Conservation (phyloP, 495 filamentous ascomycete genomes). For the Penicillium pulvis region DNA sequence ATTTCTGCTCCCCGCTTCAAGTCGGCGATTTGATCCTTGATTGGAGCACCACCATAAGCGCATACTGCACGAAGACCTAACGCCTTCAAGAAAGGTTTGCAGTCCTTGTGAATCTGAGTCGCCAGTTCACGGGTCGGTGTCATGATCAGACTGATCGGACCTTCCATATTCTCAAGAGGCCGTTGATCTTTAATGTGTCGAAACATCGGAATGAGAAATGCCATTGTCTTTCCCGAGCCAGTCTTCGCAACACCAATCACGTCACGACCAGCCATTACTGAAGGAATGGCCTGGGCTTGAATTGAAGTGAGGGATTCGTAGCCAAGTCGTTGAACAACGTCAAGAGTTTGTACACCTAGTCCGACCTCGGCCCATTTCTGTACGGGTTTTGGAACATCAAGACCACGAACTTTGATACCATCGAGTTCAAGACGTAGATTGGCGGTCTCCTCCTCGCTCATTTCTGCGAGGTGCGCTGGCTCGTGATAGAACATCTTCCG, state of each 20-base stretch:
- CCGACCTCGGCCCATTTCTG: slow-evolving; percentile 97
- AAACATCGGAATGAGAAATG: slow-evolving; percentile 94
- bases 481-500: slow-evolving; percentile 94
- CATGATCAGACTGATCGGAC: slow-evolving; percentile 86
- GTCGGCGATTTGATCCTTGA: slow-evolving; percentile 97
- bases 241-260: slow-evolving; percentile 97
- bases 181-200: slow-evolving; percentile 95
- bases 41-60: slow-evolving; percentile 92
- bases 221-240: slow-evolving; percentile 97
- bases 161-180: slow-evolving; percentile 79
- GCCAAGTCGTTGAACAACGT: slow-evolving; percentile 80
- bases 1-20: slow-evolving; percentile 95
- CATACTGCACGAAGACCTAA: slow-evolving; percentile 90
- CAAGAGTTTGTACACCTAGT: slow-evolving; percentile 80
- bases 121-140: slow-evolving; percentile 94
- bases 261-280: slow-evolving; percentile 95
- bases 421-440: slow-evolving; percentile 85
- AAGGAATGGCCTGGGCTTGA: slow-evolving; percentile 91
- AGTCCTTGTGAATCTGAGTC: slow-evolving; percentile 91
- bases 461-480: slow-evolving; percentile 76
- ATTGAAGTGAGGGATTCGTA: slow-evolving; percentile 91
- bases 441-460: slow-evolving; percentile 83
- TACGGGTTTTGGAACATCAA: slow-evolving; percentile 88
- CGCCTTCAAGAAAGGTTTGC: slow-evolving; percentile 89
- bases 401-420: slow-evolving; percentile 87